Base-by-base conservation (phyloP, 2,329 filamentous ascomycete species). In the Fusarium sp. region DNA sequence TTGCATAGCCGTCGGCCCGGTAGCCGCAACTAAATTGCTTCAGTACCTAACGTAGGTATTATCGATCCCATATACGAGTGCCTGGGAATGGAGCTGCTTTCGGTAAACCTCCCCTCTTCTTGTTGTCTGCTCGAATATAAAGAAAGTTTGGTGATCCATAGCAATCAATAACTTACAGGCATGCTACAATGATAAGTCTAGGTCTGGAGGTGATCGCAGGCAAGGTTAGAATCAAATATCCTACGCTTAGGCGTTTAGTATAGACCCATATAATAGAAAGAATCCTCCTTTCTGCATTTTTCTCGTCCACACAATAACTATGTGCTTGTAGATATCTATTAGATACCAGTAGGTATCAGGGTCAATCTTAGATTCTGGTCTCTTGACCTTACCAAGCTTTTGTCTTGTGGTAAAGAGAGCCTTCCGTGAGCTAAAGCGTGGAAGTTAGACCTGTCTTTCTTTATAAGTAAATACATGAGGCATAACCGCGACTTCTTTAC, bases 1-100 rank as follows among this genome's bases (percentile, higher is more conserved):
- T 29, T 41, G 36, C 41, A 62, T 54, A 68, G 17, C 63, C 67
- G 54, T 59, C 71, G 60, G 67, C 53, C 71, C 67, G 63, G 71
- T 54, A 59, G 54, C 71, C 71, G 64, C 57, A 47, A 29, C 38
- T 35, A 49, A 25, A 29, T 57, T 44, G 31, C 41, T 38, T 44
- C 20, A 27, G 17, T 63, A 5, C 31, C 29, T 50, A 50, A 27
- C 27, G 27, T 27, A 27, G 29, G n/a, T 18, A 49, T 49, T 27
- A 29, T 25, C 15, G 29, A 35, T 35, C 18, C 13, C 25, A 18
- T 44, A 7, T 25, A n/a, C 27, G n/a, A 36, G 15, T 36, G 18
- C 31, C n/a, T 54, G 35, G 27, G 22, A 27, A 38, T 38, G 29
- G 22, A 33, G 46, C n/a, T 33, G 13, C 46, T 33, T 49, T 33